A percentile compares a stretch with the other conserved stretches of the same genome.
Conservation (phyloP, 1,139 yeast species). For the Diutina mesorugosa region DNA sequence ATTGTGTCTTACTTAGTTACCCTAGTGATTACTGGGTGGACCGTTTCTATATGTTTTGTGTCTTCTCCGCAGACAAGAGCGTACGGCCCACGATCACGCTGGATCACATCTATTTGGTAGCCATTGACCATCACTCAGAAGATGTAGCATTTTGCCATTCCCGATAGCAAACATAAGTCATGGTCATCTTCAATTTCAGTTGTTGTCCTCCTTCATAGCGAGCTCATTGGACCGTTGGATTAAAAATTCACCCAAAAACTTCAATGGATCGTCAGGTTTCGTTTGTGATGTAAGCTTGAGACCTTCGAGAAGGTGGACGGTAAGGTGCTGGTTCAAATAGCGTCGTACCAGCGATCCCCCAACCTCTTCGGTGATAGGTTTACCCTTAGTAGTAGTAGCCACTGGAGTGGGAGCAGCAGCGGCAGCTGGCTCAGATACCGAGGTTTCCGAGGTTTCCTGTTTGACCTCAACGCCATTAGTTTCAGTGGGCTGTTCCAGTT, state of each 20-base stretch:
- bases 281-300: conserved; percentile 44
- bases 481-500: neutral
- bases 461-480: neutral
- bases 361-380: conserved; percentile 39
- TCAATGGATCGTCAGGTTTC: conserved; percentile 60
- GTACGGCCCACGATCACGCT: too few relatives aligned
- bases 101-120: too few relatives aligned
- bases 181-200: too few relatives aligned
- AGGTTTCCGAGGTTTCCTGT: neutral
- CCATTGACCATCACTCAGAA: too few relatives aligned
- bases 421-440: neutral
- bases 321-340: conserved; percentile 63
- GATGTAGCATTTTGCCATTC: too few relatives aligned
- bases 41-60: too few relatives aligned
- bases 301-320: conserved; percentile 57
- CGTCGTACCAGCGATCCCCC: conserved; percentile 77
- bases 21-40: too few relatives aligned
- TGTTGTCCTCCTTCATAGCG: neutral
- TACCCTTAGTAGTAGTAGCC: neutral
- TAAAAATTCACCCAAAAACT: conserved; percentile 58
- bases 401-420: neutral
- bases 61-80: too few relatives aligned
- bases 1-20: too few relatives aligned
- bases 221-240: conserved; percentile 33
- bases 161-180: too few relatives aligned